Conservation (phyloP, 1,139 yeast species). For the Yamadazyma blattariae region DNA sequence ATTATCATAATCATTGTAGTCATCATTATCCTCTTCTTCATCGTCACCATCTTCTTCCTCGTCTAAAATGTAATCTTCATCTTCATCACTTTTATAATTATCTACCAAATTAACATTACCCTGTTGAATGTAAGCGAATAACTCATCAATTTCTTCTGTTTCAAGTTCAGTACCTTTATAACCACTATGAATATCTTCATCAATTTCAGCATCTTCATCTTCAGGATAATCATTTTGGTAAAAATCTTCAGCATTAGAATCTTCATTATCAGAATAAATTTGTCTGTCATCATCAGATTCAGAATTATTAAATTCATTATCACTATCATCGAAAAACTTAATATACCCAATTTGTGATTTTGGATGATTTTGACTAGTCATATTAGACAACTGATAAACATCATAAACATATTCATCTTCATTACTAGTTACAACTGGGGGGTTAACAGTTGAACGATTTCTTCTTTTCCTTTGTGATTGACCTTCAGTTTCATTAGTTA, state of each 20-base stretch:
- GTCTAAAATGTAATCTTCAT: slow-evolving; percentile 13
- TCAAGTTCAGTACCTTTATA: slow-evolving; percentile 17
- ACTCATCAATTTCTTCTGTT: slow-evolving; percentile 23
- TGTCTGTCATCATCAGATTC: slow-evolving; percentile 47
- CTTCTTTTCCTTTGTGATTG: slow-evolving; percentile 9
- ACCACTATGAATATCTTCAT: slow-evolving; percentile 26
- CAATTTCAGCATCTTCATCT: slow-evolving; percentile 68
- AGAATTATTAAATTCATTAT: slow-evolving; percentile 22
- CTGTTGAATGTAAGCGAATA: slow-evolving; percentile 18
- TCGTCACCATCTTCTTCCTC: slow-evolving; percentile 13
- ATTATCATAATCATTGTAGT: slow-evolving; percentile 16
- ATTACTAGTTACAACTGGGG: slow-evolving; percentile 19
- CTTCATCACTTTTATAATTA: slow-evolving; percentile 20
- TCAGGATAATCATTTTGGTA: slow-evolving; percentile 95
- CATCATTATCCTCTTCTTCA: slow-evolving; percentile 25
- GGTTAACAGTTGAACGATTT: slow-evolving; percentile 7
- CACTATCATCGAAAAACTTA: slow-evolving; percentile 65
- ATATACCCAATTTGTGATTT: slow-evolving; percentile 61
- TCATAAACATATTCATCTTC: slow-evolving; percentile 88
- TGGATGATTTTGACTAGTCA: slow-evolving; percentile 54
- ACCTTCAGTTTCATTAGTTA: slow-evolving; percentile 6
- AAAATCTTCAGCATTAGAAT: slow-evolving; percentile 74
- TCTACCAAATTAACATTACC: slow-evolving; percentile 22
- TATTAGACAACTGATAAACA: slow-evolving; percentile 55
- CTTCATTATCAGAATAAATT: slow-evolving; percentile 38